Base-by-base conservation (phyloP, 352 stramenopile species). In the Pseudoperonospora humuli region DNA sequence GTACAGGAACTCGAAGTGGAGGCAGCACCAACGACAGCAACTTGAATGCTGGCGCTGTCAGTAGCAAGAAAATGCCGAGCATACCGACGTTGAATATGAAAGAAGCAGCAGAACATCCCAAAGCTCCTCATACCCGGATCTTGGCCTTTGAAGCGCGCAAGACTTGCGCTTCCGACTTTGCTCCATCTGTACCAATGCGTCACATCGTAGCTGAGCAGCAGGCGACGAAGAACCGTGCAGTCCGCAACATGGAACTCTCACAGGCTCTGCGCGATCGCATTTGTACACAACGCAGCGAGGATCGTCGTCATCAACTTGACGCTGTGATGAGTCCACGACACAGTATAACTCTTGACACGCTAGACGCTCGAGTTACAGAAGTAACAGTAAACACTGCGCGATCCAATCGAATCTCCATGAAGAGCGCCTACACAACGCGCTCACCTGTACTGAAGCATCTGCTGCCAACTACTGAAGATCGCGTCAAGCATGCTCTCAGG, bases 161-260 rank as follows among this genome's bases (percentile, higher is more conserved):
- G 26, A 66, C 57, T n/a, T 63, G 70, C 7, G 67, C 71, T 39
- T 79, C 64, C 11, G 65, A 75, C 46, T 87, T 87, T 36, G 60
- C 64, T 20, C 67, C 77, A 36, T 85, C 72, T 0, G 62, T 87
- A 11, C 54, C 72, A 0, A 62, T 79, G n/a, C 68, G 73, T 36
- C 69, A 67, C 32, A 86, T 87, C 49, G 73, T 86, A 20, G 65
- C 70, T 5, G 73, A 84, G 14, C 50, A 87, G 5, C 72, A 90
- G 40, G 67, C 64, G 3, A 84, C 64, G 6, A n/a, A 90, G 81
- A 54, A 61, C 11, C 70, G 74, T 24, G 74, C 71, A 17, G 56
- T 47, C 0, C 61, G 55, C 9, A 91, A 86, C 40, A 73, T 91
- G 20, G 56, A 81, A 48, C 57, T 87, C 18, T 79, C 75, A 3